Conservation (phyloP, 2,329 filamentous ascomycete species). For the Rhynchosporium graminicola region DNA sequence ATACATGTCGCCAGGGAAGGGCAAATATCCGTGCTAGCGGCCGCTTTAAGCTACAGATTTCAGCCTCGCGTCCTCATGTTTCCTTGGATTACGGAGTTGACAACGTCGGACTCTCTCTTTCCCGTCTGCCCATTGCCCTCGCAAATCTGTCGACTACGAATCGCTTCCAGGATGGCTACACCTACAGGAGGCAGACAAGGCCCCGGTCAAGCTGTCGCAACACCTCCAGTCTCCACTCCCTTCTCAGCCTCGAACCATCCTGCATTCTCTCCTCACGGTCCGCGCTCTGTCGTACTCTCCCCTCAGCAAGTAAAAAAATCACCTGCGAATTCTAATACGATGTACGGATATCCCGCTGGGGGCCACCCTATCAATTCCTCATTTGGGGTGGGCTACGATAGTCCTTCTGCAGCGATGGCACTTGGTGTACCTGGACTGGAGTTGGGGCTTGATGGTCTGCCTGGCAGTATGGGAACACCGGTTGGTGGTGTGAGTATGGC, state of each 20-base stretch:
- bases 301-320: conserved; percentile 62
- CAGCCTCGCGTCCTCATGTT: not conserved
- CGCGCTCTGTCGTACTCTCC: conserved; percentile 54
- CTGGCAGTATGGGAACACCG: conserved; percentile 26
- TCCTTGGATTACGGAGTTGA: not conserved
- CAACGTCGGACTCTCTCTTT: conserved; percentile 5
- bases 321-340: conserved; percentile 53
- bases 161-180: conserved; percentile 38
- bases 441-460: conserved; percentile 39
- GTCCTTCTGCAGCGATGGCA: conserved; percentile 62
- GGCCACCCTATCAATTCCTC: conserved; percentile 46
- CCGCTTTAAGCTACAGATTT: conserved; percentile 7
- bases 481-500: conserved; percentile 17
- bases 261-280: conserved; percentile 57
- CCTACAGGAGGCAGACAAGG: conserved; percentile 38
- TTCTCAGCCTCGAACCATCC: conserved; percentile 55
- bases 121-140: conserved; percentile 1
- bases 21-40: not conserved
- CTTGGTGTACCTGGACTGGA: conserved; percentile 53
- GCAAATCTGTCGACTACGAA: not conserved
- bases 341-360: conserved; percentile 42
- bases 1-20: no score
- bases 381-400: conserved; percentile 55
- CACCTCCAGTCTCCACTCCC: conserved; percentile 67
- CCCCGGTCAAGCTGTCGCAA: conserved; percentile 44